phyloP scores from a whole-genome alignment of 2,329 filamentous ascomycete species.

The Colletotrichum paranaense region DNA sequence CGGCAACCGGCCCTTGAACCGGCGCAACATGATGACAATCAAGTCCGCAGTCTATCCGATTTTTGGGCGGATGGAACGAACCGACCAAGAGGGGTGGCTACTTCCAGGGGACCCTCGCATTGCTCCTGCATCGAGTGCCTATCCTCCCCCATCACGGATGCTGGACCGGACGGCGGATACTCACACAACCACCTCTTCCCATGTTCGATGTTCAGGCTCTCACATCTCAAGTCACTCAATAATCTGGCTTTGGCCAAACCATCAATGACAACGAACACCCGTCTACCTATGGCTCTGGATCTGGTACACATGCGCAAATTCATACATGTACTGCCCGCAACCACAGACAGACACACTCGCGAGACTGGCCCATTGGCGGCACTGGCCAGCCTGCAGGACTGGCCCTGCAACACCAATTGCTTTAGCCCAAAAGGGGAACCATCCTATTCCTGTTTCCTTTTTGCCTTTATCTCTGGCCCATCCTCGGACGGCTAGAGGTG shows the following conservation, averaged over 20 bases:
- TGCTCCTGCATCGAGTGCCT: slow-evolving; percentile 27
- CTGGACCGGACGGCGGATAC: neutral
- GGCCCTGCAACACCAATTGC: slow-evolving; percentile 1
- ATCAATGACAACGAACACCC: neutral
- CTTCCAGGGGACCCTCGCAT: slow-evolving; percentile 28
- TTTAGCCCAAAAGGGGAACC: slow-evolving; percentile 19
- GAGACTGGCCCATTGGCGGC: neutral
- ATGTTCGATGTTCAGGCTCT: neutral
- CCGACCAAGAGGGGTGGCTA: slow-evolving; percentile 21
- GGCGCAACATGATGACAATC: neutral
- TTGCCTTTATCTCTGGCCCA: slow-evolving; percentile 34
- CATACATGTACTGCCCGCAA: too few species aligned
- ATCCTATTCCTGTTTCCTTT: slow-evolving; percentile 29
- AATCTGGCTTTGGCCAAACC: neutral
- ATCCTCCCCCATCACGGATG: neutral
- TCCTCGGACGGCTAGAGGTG: slow-evolving; percentile 30
- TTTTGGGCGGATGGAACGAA: slow-evolving; percentile 29
- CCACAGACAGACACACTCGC: neutral
- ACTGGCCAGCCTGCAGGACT: neutral
- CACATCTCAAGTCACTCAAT: neutral
- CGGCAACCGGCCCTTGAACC: neutral
- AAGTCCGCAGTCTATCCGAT: slow-evolving; percentile 11
- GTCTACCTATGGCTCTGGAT: neutral
- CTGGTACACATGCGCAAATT: neutral
- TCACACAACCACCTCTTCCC: neutral